phyloP scores from a whole-genome alignment of 176 grass and related monocot species.

The Ananas comosus region DNA sequence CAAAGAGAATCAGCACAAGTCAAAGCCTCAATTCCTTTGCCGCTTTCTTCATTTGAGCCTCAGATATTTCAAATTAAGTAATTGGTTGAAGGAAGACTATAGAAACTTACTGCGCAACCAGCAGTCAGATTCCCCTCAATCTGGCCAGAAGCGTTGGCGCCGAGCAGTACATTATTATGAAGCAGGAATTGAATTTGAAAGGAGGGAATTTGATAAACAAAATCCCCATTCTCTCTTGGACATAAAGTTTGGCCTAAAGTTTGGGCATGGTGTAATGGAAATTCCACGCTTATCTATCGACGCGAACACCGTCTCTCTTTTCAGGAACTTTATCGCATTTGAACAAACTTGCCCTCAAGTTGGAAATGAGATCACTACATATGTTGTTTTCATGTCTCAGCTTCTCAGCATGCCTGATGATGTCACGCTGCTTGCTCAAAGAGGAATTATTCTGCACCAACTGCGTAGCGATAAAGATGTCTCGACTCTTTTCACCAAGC shows the following conservation, averaged over 20 bases:
- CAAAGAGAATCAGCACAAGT: background rate
- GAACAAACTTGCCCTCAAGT: slow-evolving; percentile 15
- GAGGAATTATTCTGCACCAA: slow-evolving; percentile 6
- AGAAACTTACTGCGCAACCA: too few relatives aligned
- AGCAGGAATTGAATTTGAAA: slow-evolving; percentile 3
- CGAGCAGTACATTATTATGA: slow-evolving; percentile 1
- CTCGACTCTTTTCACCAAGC: background rate
- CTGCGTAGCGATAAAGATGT: background rate
- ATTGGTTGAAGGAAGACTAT: too few relatives aligned
- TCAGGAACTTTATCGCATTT: slow-evolving; percentile 19
- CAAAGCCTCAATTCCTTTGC: background rate
- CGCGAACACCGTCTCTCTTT: background rate
- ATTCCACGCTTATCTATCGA: slow-evolving; percentile 16
- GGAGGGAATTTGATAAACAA: background rate
- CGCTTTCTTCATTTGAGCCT: too few relatives aligned
- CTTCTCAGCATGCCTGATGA: slow-evolving; percentile 16
- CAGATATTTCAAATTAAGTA: too few relatives aligned
- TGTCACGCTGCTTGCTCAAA: slow-evolving; percentile 4
- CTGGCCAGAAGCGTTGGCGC: too few relatives aligned
- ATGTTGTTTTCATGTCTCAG: slow-evolving; percentile 15
- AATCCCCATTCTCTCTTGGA: slow-evolving; percentile 17
- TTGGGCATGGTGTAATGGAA: slow-evolving; percentile 19
- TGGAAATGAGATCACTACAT: slow-evolving; percentile 2
- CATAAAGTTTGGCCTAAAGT: background rate
- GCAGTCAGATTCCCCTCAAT: too few relatives aligned